Percentiles rank a stretch among this genome's conserved stretches.
phyloP scores from a whole-genome alignment of 1,284 basidiomycete genomes.

The Phylloporus gajari region DNA sequence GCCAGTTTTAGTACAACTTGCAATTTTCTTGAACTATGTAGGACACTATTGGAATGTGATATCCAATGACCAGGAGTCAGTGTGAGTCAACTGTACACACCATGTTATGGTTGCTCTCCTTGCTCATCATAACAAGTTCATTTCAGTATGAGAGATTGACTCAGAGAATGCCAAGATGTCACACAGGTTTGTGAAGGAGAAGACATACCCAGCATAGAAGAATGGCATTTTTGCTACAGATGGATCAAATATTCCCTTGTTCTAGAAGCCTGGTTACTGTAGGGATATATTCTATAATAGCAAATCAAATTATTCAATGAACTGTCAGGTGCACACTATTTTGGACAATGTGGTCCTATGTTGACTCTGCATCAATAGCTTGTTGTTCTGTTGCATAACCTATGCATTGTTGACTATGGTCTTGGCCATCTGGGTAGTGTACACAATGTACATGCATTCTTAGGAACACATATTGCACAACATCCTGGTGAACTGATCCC shows the following conservation, averaged over 20 bases:
- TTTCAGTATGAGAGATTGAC: not conserved
- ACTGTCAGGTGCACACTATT: conserved; percentile 19
- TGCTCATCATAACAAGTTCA: conserved; percentile 13
- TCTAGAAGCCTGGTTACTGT: not conserved
- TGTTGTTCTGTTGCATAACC: conserved; percentile 2
- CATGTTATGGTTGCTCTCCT: conserved; percentile 16
- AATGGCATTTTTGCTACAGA: not conserved
- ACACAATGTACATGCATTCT: not conserved
- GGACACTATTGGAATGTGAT: conserved; percentile 12
- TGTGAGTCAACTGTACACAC: conserved; percentile 21
- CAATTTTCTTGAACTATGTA: not conserved
- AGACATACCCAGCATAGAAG: not conserved
- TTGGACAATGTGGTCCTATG: too few species aligned
- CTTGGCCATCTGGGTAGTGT: not conserved
- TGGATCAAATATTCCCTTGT: not conserved
- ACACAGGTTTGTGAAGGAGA: not conserved
- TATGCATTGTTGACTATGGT: not conserved
- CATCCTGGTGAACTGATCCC: not conserved
- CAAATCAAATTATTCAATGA: conserved; percentile 19
- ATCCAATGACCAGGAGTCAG: conserved; percentile 35
- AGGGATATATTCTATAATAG: conserved; percentile 2
- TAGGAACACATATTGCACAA: not conserved
- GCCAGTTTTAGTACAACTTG: conserved; percentile 45
- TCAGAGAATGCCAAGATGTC: not conserved
- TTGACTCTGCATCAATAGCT: not conserved